phyloP scores from a whole-genome alignment of 2,329 filamentous ascomycete genomes.

The Colletotrichum higginsianum region DNA sequence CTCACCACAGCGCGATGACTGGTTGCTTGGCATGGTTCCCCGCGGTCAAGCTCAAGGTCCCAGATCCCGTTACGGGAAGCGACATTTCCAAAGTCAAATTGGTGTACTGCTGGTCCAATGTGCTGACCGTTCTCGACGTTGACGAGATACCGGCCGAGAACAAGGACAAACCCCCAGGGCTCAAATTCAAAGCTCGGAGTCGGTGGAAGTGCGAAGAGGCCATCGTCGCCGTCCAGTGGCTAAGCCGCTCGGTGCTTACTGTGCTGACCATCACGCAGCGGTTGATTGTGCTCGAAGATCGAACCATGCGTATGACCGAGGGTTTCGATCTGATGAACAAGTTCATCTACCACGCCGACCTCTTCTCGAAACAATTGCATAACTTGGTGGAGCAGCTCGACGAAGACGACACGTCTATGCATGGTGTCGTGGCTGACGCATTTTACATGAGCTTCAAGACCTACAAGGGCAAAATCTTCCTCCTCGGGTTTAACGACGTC shows the following conservation, averaged over 20 bases:
- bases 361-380: constrained; percentile 91
- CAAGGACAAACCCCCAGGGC: constrained; percentile 81
- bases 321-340: constrained; percentile 93
- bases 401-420: constrained; percentile 89
- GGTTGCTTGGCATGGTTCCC: constrained; percentile 98
- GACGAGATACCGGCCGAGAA: constrained; percentile 79
- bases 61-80: constrained; percentile 76
- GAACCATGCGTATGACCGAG: constrained; percentile 90
- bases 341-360: constrained; percentile 91
- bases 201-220: constrained; percentile 95
- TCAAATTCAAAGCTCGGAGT: constrained; percentile 86
- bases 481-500: constrained; percentile 94
- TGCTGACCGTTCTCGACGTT: constrained; percentile 93
- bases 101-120: constrained; percentile 98
- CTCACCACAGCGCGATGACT: constrained; percentile 90
- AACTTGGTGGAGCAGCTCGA: constrained; percentile 89
- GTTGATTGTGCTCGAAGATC: constrained; percentile 92
- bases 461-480: constrained; percentile 93
- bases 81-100: constrained; percentile 86
- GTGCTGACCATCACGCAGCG: constrained; percentile 96
- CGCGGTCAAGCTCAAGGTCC: constrained; percentile 89
- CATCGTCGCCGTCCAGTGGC: constrained; percentile 96
- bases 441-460: constrained; percentile 98
- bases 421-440: constrained; percentile 95
- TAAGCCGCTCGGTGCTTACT: constrained; percentile 91